phyloP scores from a whole-genome alignment of 2,329 filamentous ascomycete species.

The Alternaria atra region DNA sequence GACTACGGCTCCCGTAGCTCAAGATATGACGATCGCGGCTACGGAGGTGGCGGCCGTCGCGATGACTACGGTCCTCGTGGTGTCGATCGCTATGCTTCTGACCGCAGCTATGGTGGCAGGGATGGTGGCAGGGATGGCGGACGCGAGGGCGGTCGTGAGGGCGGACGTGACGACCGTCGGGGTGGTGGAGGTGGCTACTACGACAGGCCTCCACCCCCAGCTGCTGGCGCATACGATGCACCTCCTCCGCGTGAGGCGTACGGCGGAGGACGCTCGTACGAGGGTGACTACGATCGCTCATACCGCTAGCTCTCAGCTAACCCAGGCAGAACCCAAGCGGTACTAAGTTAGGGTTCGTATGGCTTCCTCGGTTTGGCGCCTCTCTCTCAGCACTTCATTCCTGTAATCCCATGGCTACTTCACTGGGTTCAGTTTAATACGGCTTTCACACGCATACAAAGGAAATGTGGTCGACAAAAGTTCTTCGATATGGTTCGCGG shows the following conservation, averaged over 20 bases:
- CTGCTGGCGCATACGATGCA: conserved; percentile 46
- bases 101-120: conserved; percentile 64
- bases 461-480: conserved; percentile 53
- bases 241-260: conserved; percentile 51
- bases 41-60: conserved; percentile 64
- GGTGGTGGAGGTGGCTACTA: conserved; percentile 66
- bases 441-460: conserved; percentile 43
- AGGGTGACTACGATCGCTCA: conserved; percentile 59
- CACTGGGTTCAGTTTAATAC: conserved; percentile 50
- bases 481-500: conserved; percentile 50
- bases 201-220: conserved; percentile 61
- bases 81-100: conserved; percentile 68
- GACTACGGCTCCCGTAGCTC: conserved; percentile 56
- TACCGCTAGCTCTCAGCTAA: conserved; percentile 46
- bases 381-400: conserved; percentile 39
- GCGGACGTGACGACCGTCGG: conserved; percentile 54
- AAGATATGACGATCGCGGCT: conserved; percentile 54
- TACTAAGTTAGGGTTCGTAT: conserved; percentile 44
- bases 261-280: conserved; percentile 51
- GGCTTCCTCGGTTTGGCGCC: conserved; percentile 37
- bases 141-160: conserved; percentile 62
- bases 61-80: conserved; percentile 51
- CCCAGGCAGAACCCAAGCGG: conserved; percentile 48
- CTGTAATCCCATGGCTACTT: conserved; percentile 50
- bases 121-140: conserved; percentile 59